Evolutionary conservation across 495 filamentous ascomycete genomes (phyloP).

Genomic region (Opeltia flavorubescens): DNA sequence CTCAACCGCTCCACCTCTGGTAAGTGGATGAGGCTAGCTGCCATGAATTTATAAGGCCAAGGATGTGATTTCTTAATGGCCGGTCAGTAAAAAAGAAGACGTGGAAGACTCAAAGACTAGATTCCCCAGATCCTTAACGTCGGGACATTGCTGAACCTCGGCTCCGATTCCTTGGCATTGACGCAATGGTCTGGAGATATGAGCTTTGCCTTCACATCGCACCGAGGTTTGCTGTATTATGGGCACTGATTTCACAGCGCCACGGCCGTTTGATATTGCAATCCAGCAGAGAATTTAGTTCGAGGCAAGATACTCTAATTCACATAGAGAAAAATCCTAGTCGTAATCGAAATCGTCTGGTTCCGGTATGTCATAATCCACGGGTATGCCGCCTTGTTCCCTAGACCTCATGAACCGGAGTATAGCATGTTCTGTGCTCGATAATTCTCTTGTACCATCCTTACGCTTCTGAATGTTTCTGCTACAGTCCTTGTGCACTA

Average conservation of each 20-base stretch:
- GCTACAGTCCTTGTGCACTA: constrained; percentile 46
- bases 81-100: too few species aligned
- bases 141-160: background rate
- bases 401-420: background rate
- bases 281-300: too few species aligned
- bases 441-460: constrained; percentile 28
- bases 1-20: constrained; percentile 54
- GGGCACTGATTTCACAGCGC: too few species aligned
- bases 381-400: background rate
- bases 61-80: background rate
- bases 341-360: background rate
- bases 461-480: constrained; percentile 45
- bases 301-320: too few species aligned
- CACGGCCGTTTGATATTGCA: too few species aligned
- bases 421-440: constrained; percentile 37
- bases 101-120: too few species aligned
- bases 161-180: background rate
- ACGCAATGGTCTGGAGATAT: background rate
- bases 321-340: background rate
- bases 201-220: background rate
- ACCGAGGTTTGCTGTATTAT: too few species aligned
- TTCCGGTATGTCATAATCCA: background rate
- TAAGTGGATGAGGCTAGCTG: constrained; percentile 34
- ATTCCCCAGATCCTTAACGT: too few species aligned
- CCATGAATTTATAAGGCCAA: constrained; percentile 22